A percentile compares a stretch with the other conserved stretches of the same genome.
These are phyloP conservation scores for Mucor plumbeus DNA, from an alignment of 371 early-diverging fungal genomes.

Conservation along the genomic window DNA sequence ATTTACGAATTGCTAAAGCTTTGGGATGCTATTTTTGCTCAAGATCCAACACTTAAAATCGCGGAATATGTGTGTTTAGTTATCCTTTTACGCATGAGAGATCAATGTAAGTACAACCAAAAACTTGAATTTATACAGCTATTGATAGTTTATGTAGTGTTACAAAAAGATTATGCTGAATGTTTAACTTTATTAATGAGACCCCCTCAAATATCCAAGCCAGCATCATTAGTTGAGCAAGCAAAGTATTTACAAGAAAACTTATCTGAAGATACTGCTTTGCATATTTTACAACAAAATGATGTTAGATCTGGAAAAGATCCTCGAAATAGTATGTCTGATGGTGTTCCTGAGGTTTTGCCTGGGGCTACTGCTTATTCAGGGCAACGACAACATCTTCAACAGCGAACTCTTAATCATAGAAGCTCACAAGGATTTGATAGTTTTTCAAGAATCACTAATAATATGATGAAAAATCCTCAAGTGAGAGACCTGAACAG, in stretches of 20 bases:
- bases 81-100: constrained; percentile 75
- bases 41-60: constrained; percentile 72
- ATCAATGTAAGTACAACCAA: constrained; percentile 63
- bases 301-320: constrained; percentile 57
- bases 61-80: constrained; percentile 84
- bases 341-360: constrained; percentile 23
- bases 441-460: constrained; percentile 43
- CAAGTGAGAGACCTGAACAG: constrained; percentile 64
- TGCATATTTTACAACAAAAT: constrained; percentile 65
- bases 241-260: constrained; percentile 65
- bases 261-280: constrained; percentile 54
- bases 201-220: constrained; percentile 64
- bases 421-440: constrained; percentile 30
- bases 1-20: constrained; percentile 72
- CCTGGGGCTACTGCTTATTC: not conserved
- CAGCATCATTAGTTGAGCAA: constrained; percentile 66
- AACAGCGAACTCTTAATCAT: constrained; percentile 24
- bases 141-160: constrained; percentile 48
- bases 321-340: constrained; percentile 41
- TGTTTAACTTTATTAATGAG: constrained; percentile 82
- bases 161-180: constrained; percentile 76
- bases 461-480: constrained; percentile 67
- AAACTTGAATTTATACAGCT: not conserved
- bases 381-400: constrained; percentile 1
- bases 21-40: constrained; percentile 92